Base-by-base conservation (phyloP, 2,329 filamentous ascomycete genomes). In the Ophiostoma ulmi region DNA sequence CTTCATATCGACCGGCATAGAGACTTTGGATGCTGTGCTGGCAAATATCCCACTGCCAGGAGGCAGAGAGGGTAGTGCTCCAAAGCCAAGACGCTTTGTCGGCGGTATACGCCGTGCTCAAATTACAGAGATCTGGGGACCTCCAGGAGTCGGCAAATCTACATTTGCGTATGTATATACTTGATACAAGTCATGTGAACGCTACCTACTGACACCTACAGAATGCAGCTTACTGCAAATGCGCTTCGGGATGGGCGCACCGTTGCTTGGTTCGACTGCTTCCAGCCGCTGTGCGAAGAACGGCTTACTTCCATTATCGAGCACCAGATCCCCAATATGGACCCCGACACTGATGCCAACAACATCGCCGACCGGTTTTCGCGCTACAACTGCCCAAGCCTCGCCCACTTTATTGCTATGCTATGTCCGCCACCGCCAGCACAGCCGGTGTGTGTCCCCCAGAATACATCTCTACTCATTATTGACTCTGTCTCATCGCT, bases 41-140 rank as follows among this genome's bases (percentile, higher is more conserved):
- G 78, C 78, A 35, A 78, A 78, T 70, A 73, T 76, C 48, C 65
- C 70, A 11, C 44, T 8, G 22, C 61, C 69, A 7, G 22, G 26
- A 61, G 74, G 13, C 69, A 39, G 55, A 69, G 70, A 68, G 14
- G 58, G 8, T 1, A 38, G 68, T 1, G 52, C 20, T 5, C 14
- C 20, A 26, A 72, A 70, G 63, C 35, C 35, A 13, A 11, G 35
- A 17, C 63, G 36, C 35, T 39, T 13, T 39, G 61, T 39, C 17
- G 84, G 85, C 22, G 93, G 93, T 4, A 83, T 97, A 67, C 85
- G 85, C 72, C 87, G 89, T 71, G 92, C 93, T 17, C 91, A 93
- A 78, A 84, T 97, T 61, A 91, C 91, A 3, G 94, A 98, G 79
- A 81, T 97, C 68, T 97, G 92, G 86, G 94, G 94, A 0, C 93